Evolutionary conservation across 208 protist genomes (phyloP), one percentile per base, ranked within the genome.

Genomic region (Wallacemonas sp.): DNA sequence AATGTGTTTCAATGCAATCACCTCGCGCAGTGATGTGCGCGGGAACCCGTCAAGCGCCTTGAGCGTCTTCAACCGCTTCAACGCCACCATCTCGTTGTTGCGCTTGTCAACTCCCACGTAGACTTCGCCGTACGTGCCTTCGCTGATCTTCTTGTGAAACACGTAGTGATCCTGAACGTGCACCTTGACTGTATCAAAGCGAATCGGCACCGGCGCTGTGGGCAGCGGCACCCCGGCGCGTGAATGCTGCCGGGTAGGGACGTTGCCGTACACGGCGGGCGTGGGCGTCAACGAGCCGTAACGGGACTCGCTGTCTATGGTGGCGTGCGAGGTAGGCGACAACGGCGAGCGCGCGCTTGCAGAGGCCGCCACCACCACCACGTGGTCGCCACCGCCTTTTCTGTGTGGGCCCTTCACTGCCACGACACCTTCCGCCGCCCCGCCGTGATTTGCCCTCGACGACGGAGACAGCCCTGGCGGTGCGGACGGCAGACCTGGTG

Each of bases 121-220:
- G 2, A 99, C 98, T 48, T 97, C 93, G 48, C 98, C 98, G 72
- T 98, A 99, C 27, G 96, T 97, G 37, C 98, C 98, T 65, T 99
- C 96, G 68, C 95, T 96, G 19, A 99, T 85, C 68, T 97, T 95
- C 41, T 91, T 70, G 19, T 83, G 48, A 17, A 90, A 61, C 8
- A 72, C 66, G 68, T 97, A 97, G 52, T 78, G 64, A 12, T 83
- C 77, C 59, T 83, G 67, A 37, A 92, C 74, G 55, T 76, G 33
- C 64, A 70, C 19, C 61, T 85, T 52, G n/a, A 95, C 71, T 10
- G 64, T 60, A 41, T 50, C 64, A 44, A 88, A 89, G 45, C 77
- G 63, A 15, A 89, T 60, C 37, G 73, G 44, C 10, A 68, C 54
- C 12, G 89, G 86, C 19, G 60, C 75, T 13, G 68, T 45, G 3